These are phyloP conservation scores for Aspergillus biplanus DNA, from an alignment of 495 filamentous ascomycete genomes.

Conservation along the genomic window DNA sequence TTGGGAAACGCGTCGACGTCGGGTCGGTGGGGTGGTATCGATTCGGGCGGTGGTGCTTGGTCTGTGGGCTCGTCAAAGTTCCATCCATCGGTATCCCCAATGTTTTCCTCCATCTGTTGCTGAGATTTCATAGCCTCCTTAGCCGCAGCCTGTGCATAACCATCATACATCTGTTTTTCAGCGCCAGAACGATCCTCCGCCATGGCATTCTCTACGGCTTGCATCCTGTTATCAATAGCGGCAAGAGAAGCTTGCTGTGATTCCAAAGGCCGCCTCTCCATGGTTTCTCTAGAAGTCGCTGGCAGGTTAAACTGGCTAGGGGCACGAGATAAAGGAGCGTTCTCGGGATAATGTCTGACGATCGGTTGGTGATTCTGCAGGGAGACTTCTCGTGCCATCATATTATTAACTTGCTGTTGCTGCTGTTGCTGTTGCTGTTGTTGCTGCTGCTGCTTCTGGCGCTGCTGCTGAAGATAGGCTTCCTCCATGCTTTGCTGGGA, in stretches of 20 bases:
- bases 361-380: conserved; percentile 53
- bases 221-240: conserved; percentile 44
- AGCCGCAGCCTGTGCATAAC: conserved; percentile 50
- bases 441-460: conserved; percentile 37
- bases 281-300: conserved; percentile 30
- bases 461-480: conserved; percentile 52
- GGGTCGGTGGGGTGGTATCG: conserved; percentile 63
- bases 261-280: conserved; percentile 45
- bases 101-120: conserved; percentile 38
- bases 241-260: conserved; percentile 42
- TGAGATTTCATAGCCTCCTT: conserved; percentile 40
- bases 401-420: conserved; percentile 47
- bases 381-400: conserved; percentile 49
- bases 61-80: conserved; percentile 77
- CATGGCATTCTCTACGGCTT: conserved; percentile 40
- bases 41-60: conserved; percentile 47
- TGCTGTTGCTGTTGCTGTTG: conserved; percentile 32
- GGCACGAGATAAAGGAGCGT: conserved; percentile 37
- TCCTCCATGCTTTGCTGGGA: conserved; percentile 55
- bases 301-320: conserved; percentile 37
- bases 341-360: conserved; percentile 48
- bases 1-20: conserved; percentile 86
- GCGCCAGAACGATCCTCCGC: conserved; percentile 60
- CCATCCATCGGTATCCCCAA: conserved; percentile 77
- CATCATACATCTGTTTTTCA: conserved; percentile 60